Evolutionary conservation across 1,284 basidiomycete genomes (phyloP).

Genomic region (Cryptococcus neoformans): DNA sequence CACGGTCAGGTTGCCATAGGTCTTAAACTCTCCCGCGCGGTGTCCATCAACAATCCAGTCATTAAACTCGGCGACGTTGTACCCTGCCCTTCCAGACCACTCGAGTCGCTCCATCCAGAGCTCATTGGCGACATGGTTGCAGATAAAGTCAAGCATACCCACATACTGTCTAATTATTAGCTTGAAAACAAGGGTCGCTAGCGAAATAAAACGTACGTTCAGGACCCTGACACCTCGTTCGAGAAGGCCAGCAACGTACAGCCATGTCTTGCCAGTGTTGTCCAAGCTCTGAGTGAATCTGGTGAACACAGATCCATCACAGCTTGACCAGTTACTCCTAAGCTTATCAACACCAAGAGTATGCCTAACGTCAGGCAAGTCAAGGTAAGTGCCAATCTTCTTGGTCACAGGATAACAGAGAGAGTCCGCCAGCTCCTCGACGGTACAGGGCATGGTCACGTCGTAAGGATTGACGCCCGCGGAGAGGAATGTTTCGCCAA

Average conservation of each 20-base stretch:
- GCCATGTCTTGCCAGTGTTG: conserved; percentile 43
- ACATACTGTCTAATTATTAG: conserved; percentile 21
- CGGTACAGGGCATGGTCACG: conserved; percentile 59
- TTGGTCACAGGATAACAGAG: conserved; percentile 51
- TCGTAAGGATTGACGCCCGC: conserved; percentile 57
- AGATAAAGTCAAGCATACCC: conserved; percentile 69
- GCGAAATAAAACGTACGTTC: conserved; percentile 48
- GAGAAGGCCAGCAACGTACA: conserved; percentile 66
- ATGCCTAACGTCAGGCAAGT: conserved; percentile 55
- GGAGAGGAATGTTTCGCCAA: conserved; percentile 41
- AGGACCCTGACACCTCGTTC: conserved; percentile 69
- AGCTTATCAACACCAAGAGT: conserved; percentile 61
- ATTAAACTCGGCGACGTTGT: conserved; percentile 49
- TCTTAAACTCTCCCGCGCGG: conserved; percentile 58
- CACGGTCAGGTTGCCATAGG: conserved; percentile 61
- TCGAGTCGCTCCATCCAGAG: conserved; percentile 61
- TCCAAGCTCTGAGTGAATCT: conserved; percentile 38
- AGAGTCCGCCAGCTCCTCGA: conserved; percentile 44
- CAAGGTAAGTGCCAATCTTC: conserved; percentile 55
- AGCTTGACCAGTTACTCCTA: conserved; percentile 56
- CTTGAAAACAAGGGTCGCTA: background rate
- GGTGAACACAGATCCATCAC: conserved; percentile 50
- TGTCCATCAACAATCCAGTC: conserved; percentile 53
- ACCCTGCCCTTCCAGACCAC: conserved; percentile 61
- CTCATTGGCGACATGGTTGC: conserved; percentile 67